Evolutionary conservation across 2,329 filamentous ascomycete genomes (phyloP), one percentile per base, ranked within the genome.

Genomic region (Davidsoniella virescens): DNA sequence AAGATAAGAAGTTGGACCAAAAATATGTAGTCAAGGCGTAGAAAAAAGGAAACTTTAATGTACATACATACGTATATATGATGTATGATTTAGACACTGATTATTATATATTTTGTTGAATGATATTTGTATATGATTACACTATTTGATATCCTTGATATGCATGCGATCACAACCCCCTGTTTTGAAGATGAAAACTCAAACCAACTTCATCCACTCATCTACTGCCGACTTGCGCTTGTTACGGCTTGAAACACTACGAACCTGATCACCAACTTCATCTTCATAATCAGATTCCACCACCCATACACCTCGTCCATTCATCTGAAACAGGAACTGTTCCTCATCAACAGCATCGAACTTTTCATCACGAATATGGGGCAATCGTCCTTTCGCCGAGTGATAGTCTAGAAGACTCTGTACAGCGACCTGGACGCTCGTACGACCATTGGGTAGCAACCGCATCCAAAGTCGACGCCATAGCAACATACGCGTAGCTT

Each of bases 381-480:
- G 51, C 7, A 53, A n/a, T 6, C 41, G 37, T 5, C 51, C 51
- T 26, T 48, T 42, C 8, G 51, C 47, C n/a, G 43, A 44, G 16
- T 49, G 26, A 39, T 50, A 53, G 40, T 53, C 51, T 18, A 53
- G 10, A 16, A 53, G 47, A 12, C 47, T 41, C 26, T 50, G 47
- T 23, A 41, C 47, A 7, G 47, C 47, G 14, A 49, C 47, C 10
- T 40, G 47, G 26, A 49, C 47, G 20, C 47, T 49, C 7, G 47
- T 50, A 12, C 47, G 51, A 4, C 47, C 41, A 8, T 20, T 38
- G 2, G 47, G 47, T 18, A 47, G 23, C 20, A 43, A 39, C 17
- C 51, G 47, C 44, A 45, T 18, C 41, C 49, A 44, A 8, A 50
- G 44, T 5, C 51, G 47, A 25, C 46, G 39, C 37, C 44, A 50